Evolutionary conservation across 2,329 filamentous ascomycete genomes (phyloP).

Genomic region (Phialocephala sp.): DNA sequence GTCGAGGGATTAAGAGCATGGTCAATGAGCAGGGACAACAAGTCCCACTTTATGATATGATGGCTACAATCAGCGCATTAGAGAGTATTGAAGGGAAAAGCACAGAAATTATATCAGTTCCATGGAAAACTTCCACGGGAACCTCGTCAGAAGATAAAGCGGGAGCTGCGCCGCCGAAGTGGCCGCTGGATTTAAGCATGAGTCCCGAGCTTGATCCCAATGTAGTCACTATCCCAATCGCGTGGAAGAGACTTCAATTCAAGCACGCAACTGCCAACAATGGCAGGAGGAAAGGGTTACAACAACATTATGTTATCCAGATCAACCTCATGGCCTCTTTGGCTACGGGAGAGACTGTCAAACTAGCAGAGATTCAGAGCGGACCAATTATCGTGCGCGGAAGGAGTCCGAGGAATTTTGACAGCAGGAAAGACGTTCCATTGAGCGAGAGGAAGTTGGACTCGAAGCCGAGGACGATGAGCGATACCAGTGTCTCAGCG

Average conservation of each 20-base stretch:
- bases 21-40: conserved; percentile 81
- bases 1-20: conserved; percentile 71
- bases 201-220: conserved; percentile 78
- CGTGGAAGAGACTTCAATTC: conserved; percentile 95
- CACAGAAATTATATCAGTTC: conserved; percentile 95
- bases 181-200: conserved; percentile 59
- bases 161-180: conserved; percentile 60
- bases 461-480: conserved; percentile 37
- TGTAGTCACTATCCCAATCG: conserved; percentile 79
- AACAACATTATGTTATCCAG: conserved; percentile 92
- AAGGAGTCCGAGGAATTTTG: conserved; percentile 91
- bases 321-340: conserved; percentile 82
- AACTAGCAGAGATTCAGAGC: conserved; percentile 84
- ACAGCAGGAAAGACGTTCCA: conserved; percentile 84
- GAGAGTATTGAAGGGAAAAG: conserved; percentile 92
- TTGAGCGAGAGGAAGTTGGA: conserved; percentile 50
- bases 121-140: conserved; percentile 74
- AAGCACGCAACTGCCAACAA: conserved; percentile 97
- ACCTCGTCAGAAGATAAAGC: conserved; percentile 40
- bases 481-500: conserved; percentile 29
- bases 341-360: conserved; percentile 66
- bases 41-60: conserved; percentile 76
- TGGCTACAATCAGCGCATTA: conserved; percentile 81
- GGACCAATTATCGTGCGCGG: conserved; percentile 95
- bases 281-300: conserved; percentile 87